Percentiles rank a stretch among this genome's conserved stretches.
Evolutionary conservation across 2,329 filamentous ascomycete genomes (phyloP).

Genomic region (Allantophomopsis cytisporea): DNA sequence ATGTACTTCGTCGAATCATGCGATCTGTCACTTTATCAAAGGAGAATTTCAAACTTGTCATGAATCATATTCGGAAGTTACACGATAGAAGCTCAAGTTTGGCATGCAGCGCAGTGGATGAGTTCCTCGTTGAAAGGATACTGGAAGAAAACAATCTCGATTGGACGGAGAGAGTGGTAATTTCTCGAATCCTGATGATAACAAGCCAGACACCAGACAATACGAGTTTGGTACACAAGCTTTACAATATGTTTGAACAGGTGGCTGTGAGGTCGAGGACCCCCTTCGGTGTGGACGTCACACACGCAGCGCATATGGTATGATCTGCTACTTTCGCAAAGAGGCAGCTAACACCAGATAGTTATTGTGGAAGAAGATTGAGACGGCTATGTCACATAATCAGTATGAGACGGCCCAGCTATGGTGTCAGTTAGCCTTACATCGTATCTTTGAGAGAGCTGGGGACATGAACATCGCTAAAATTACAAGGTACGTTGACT

Average conservation of each 20-base stretch:
- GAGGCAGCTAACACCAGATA: conserved; percentile 20
- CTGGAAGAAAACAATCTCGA: conserved; percentile 30
- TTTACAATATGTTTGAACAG: conserved; percentile 28
- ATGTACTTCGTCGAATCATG: conserved; percentile 48
- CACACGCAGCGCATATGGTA: conserved; percentile 55
- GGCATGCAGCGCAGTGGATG: conserved; percentile 40
- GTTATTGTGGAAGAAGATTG: conserved; percentile 74
- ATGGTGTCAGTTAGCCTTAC: conserved; percentile 62
- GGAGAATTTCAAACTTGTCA: conserved; percentile 47
- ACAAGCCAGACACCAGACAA: conserved; percentile 27
- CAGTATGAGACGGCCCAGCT: conserved; percentile 39
- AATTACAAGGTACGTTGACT: conserved; percentile 41
- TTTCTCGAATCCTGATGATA: conserved; percentile 55
- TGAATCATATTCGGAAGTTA: conserved; percentile 55
- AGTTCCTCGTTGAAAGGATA: conserved; percentile 47
- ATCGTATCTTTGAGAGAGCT: conserved; percentile 50
- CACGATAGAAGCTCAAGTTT: conserved; percentile 35
- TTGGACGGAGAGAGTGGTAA: conserved; percentile 57
- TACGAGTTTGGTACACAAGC: conserved; percentile 19
- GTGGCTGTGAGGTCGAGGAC: conserved; percentile 30
- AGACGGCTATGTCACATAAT: conserved; percentile 37
- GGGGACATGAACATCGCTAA: conserved; percentile 55
- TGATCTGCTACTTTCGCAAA: conserved; percentile 11
- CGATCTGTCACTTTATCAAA: conserved; percentile 44
- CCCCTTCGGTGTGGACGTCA: conserved; percentile 25